These are phyloP conservation scores for Carex scoparia DNA, from an alignment of 176 grass and related monocot species.

Conservation along the genomic window DNA sequence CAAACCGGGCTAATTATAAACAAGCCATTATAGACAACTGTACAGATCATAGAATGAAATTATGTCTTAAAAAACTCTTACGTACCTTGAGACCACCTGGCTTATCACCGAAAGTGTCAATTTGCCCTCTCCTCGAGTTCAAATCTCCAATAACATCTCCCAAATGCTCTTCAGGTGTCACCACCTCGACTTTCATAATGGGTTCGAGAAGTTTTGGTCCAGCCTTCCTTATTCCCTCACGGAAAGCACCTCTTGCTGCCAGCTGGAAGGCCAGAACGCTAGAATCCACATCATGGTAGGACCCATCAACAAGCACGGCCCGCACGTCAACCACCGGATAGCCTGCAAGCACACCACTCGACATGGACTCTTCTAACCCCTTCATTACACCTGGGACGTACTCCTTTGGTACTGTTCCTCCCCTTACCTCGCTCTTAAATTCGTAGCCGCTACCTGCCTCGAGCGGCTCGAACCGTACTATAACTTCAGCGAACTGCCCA, in stretches of 20 bases:
- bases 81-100: conserved; percentile 94
- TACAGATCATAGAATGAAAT: neutral
- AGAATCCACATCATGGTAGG: conserved; percentile 98
- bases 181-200: conserved; percentile 92
- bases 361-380: conserved; percentile 86
- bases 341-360: conserved; percentile 88
- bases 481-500: conserved; percentile 93
- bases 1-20: neutral
- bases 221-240: conserved; percentile 85
- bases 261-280: conserved; percentile 94
- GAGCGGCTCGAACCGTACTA: conserved; percentile 79
- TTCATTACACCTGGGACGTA: conserved; percentile 96
- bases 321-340: conserved; percentile 86
- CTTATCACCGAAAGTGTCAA: conserved; percentile 88
- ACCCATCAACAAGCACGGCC: conserved; percentile 80
- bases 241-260: conserved; percentile 89
- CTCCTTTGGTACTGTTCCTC: conserved; percentile 90
- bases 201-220: conserved; percentile 79
- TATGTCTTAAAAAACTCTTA: conserved; percentile 17
- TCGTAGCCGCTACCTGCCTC: conserved; percentile 90
- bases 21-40: neutral
- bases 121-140: conserved; percentile 94
- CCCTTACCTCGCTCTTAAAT: conserved; percentile 96
- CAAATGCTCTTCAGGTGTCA: conserved; percentile 97
- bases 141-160: conserved; percentile 99